A percentile compares a stretch with the other conserved stretches of the same genome.
These are phyloP conservation scores for Pleurotus sapidus DNA, from an alignment of 768 basidiomycete species.

Conservation along the genomic window DNA sequence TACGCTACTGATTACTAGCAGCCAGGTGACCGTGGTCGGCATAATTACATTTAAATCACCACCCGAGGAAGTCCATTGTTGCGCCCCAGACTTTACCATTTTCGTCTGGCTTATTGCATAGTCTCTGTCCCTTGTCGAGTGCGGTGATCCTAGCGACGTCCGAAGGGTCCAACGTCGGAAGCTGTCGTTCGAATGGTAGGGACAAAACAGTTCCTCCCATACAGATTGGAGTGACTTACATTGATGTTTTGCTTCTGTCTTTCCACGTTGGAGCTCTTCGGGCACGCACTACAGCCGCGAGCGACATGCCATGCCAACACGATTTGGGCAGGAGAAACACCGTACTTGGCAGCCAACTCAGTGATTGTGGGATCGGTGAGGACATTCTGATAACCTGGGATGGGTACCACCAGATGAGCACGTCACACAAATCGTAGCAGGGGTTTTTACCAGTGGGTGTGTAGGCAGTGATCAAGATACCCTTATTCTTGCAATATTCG, in stretches of 20 bases:
- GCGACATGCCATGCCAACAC: constrained; percentile 51
- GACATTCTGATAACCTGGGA: constrained; percentile 37
- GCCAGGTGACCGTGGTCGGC: no score
- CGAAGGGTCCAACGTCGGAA: constrained; percentile 31
- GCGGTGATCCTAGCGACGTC: constrained; percentile 43
- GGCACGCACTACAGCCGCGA: constrained; percentile 39
- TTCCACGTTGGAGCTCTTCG: constrained; percentile 43
- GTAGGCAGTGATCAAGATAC: constrained; percentile 49
- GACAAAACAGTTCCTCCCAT: no score
- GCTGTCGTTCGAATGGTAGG: constrained; percentile 13
- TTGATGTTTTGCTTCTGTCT: constrained; percentile 49
- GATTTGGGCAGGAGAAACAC: constrained; percentile 42
- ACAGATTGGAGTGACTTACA: constrained; percentile 24
- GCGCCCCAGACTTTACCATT: constrained; percentile 33
- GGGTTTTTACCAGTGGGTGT: constrained; percentile 38
- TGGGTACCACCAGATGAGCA: background rate
- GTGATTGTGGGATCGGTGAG: constrained; percentile 42
- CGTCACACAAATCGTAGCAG: background rate
- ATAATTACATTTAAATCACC: no score
- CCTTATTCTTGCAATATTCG: constrained; percentile 45
- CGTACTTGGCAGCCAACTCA: constrained; percentile 44
- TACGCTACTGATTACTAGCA: no score
- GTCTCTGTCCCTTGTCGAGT: constrained; percentile 38
- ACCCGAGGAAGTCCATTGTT: constrained; percentile 37
- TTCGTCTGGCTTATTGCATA: constrained; percentile 35